Base-by-base conservation (phyloP, 164 flowering plant genomes). In the Nymphaea colorata region DNA sequence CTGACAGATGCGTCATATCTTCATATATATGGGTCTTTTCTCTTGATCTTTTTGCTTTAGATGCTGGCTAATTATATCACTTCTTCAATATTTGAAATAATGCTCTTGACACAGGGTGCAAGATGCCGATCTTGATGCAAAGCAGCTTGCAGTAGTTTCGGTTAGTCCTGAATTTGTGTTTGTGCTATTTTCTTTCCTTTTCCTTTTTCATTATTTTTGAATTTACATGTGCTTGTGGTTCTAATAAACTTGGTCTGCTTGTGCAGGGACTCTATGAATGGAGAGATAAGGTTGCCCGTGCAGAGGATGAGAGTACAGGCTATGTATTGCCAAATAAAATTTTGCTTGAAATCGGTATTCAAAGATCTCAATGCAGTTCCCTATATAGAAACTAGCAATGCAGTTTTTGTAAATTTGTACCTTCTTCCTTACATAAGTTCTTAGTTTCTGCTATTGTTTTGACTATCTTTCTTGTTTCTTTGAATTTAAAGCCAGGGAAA, bases 301-400 rank as follows among this genome's bases (percentile, higher is more conserved):
- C 79, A n/a, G 94, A 92, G 78, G 99, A 95, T 87, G 99, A 95
- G 77, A 92, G 99, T 70, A 95, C 98, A 73, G 99, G 99, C 62
- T 95, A 81, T 73, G 78, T 95, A 75, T 77, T 95, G 76, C 99
- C 99, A 64, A 95, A 95, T 80, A 92, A 82, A 83, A 74, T 81
- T 60, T 86, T 95, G 69, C 79, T 90, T 73, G 97, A 92, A 75
- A 89, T 95, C 15, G 99, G 99, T 94, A 84, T 42, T 67, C 14
- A 8, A 44, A 67, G 41, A 59, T 59, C 6, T 59, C 6, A 45
- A 10, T 45, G 53, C 53, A 45, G 53, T 10, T 10, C 53, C 7
- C 11, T 45, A 45, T 25, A 25, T 25, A 25, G 36, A 25, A 25
- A 25, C 36, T 25, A 25, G 0, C 36, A 25, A 25, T 25, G 36